A percentile compares a stretch with the other conserved stretches of the same genome.
phyloP scores from a whole-genome alignment of 352 stramenopile species.

The Phytophthora fragariae region DNA sequence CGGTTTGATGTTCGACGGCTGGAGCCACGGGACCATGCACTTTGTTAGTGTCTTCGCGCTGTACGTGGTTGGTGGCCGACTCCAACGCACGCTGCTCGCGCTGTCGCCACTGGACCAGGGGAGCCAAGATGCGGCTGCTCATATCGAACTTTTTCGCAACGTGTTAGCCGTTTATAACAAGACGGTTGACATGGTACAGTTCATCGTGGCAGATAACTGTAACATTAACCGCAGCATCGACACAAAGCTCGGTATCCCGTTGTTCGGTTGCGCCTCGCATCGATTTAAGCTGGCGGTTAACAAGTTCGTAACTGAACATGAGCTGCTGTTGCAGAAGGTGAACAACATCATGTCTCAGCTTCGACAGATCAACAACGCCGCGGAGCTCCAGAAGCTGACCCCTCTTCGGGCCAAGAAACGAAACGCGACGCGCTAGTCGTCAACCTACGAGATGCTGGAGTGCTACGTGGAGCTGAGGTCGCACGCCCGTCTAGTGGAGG shows the following conservation, averaged over 20 bases:
- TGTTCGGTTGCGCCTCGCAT: slow-evolving; percentile 24
- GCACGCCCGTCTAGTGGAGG: background rate
- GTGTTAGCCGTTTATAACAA: slow-evolving; percentile 18
- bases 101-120: slow-evolving; percentile 8
- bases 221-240: slow-evolving; percentile 18
- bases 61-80: background rate
- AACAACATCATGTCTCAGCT: slow-evolving; percentile 18
- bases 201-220: slow-evolving; percentile 26
- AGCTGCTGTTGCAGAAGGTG: slow-evolving; percentile 6
- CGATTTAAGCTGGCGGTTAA: slow-evolving; percentile 15
- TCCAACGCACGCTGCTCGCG: background rate
- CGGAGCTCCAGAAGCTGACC: slow-evolving; percentile 11
- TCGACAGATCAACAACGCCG: slow-evolving; percentile 15
- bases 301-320: slow-evolving; percentile 15
- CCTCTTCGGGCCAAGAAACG: slow-evolving; percentile 5
- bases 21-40: slow-evolving; percentile 1
- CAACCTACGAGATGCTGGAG: slow-evolving; percentile 14
- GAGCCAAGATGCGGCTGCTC: slow-evolving; percentile 10
- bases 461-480: slow-evolving; percentile 3
- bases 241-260: slow-evolving; percentile 14
- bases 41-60: slow-evolving; percentile 3
- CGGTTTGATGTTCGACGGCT: slow-evolving; percentile 16
- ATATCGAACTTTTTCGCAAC: slow-evolving; percentile 7
- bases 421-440: slow-evolving; percentile 16
- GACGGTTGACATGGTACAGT: slow-evolving; percentile 4